A percentile compares a stretch with the other conserved stretches of the same genome.
These are phyloP conservation scores for Pezicula radicicola DNA, from an alignment of 2,329 filamentous ascomycete species.

Conservation along the genomic window DNA sequence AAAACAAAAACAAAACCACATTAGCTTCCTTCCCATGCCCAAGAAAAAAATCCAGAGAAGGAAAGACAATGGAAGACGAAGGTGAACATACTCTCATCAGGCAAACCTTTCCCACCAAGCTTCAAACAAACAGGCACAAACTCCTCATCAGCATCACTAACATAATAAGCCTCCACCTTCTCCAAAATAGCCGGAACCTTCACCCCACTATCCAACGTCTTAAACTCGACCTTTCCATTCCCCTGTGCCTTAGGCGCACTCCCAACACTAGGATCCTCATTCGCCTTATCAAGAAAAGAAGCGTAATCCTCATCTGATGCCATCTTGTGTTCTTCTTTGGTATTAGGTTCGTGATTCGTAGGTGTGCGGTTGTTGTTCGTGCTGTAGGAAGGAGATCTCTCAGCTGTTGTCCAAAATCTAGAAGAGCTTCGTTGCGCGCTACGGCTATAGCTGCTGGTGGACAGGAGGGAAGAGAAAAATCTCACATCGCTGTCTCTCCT, in stretches of 20 bases:
- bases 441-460: background rate
- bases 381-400: background rate
- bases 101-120: conserved; percentile 53
- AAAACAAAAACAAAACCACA: conserved; percentile 1
- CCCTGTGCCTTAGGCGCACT: conserved; percentile 26
- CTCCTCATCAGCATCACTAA: conserved; percentile 81
- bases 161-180: conserved; percentile 61
- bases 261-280: conserved; percentile 70
- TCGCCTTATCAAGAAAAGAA: conserved; percentile 83
- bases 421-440: background rate
- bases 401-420: background rate
- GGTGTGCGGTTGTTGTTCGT: background rate
- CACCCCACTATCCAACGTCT: conserved; percentile 49
- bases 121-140: conserved; percentile 74
- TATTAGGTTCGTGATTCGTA: background rate
- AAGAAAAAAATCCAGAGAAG: background rate
- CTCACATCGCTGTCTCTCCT: background rate
- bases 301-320: conserved; percentile 79
- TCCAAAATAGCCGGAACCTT: conserved; percentile 59
- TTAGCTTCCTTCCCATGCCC: background rate
- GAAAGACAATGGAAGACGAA: conserved; percentile 10
- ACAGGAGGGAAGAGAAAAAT: background rate
- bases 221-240: conserved; percentile 38
- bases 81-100: conserved; percentile 55
- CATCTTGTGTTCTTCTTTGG: conserved; percentile 41